These are phyloP conservation scores for Saccharomycopsis schoenii DNA, from an alignment of 805 yeast genomes.

Conservation along the genomic window DNA sequence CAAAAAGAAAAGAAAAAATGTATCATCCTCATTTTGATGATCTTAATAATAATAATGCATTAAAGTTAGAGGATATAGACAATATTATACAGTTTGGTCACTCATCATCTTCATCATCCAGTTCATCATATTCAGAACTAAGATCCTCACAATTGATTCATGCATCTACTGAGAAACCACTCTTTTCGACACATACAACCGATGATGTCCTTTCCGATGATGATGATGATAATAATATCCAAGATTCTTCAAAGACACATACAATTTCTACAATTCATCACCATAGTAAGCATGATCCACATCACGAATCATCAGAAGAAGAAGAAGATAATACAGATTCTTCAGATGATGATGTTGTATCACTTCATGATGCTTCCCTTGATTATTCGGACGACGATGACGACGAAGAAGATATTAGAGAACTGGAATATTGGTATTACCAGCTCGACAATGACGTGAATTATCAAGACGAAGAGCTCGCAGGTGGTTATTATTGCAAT, in stretches of 20 bases:
- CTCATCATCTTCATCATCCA: neutral
- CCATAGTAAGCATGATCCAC: neutral
- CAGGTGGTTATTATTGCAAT: neutral
- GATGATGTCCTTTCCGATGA: neutral
- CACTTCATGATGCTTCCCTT: neutral
- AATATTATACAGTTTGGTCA: neutral
- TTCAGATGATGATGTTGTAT: neutral
- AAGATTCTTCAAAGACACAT: neutral
- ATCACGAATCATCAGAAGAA: neutral
- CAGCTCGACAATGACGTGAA: neutral
- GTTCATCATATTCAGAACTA: neutral
- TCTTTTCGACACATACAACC: neutral
- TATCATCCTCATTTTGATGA: neutral
- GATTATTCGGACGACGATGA: neutral
- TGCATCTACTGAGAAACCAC: neutral
- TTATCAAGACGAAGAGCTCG: neutral
- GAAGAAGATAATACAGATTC: conserved; percentile 1
- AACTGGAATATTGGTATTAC: neutral
- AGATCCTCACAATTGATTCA: neutral
- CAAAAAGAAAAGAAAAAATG: neutral
- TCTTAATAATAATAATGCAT: neutral
- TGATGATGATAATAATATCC: neutral
- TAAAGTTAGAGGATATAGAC: neutral
- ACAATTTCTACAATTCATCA: neutral
- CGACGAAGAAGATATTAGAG: neutral